Evolutionary conservation across 225 moss, liverwort and hornwort genomes (phyloP).

Genomic region (Pleurozium schreberi): DNA sequence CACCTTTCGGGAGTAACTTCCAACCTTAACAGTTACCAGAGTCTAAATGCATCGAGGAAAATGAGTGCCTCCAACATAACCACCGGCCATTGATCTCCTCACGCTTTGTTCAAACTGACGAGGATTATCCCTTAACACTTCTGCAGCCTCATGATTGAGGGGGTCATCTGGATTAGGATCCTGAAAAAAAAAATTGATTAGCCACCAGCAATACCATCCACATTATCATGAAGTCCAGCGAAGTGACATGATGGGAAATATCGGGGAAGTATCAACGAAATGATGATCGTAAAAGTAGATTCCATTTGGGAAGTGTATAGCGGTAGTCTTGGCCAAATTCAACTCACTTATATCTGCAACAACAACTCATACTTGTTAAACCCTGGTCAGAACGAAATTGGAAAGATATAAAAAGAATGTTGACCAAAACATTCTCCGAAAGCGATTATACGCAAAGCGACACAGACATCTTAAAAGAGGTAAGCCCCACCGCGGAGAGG

Average conservation of each 20-base stretch:
- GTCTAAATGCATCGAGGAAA: constrained; percentile 73
- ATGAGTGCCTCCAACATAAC: constrained; percentile 90
- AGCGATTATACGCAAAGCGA: neutral
- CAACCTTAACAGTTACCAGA: neutral
- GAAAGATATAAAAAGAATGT: neutral
- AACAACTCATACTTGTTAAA: neutral
- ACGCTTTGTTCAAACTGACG: constrained; percentile 92
- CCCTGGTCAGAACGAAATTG: neutral
- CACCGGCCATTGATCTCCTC: constrained; percentile 86
- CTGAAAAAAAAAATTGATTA: constrained; percentile 16
- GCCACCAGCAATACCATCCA: neutral
- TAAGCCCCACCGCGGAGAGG: neutral
- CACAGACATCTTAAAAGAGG: neutral
- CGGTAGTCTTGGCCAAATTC: constrained; percentile 89
- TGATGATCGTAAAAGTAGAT: neutral
- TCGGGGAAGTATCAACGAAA: neutral
- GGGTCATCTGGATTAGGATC: constrained; percentile 99
- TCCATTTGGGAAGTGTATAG: constrained; percentile 78
- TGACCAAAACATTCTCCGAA: neutral
- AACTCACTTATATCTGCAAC: constrained; percentile 92
- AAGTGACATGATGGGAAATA: neutral
- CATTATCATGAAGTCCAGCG: neutral
- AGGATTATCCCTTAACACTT: constrained; percentile 89
- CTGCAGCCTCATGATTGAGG: constrained; percentile 96
- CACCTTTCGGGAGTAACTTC: constrained; percentile 14